Base-by-base conservation (phyloP, 192 early-diverging fungal genomes). In the Entomortierella parvispora region DNA sequence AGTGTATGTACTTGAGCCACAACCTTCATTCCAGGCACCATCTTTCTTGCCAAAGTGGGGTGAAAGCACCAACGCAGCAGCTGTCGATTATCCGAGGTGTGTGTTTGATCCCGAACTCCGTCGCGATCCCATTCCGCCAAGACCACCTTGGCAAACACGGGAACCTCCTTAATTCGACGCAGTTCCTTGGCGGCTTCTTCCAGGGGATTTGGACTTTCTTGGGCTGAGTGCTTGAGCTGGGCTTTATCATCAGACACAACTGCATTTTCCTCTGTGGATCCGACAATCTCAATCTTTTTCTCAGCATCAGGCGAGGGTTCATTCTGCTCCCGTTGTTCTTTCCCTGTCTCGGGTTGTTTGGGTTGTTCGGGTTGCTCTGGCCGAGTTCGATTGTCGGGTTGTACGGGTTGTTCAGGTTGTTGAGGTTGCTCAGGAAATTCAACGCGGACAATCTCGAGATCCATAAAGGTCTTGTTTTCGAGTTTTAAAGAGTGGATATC, bases 61-160 rank as follows among this genome's bases (percentile, higher is more conserved):
- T 68, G 55, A 59, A 77, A 77, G 56, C 64, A 77, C 1, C 58
- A 44, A 14, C 68, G 58, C 17, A 77, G 15, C 47, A 51, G 42
- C 25, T 58, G 47, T 2, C 22, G 37, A 40, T 40, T 40, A 40
- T 12, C 7, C 12, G 5, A 12, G 37, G 5, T 9, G 12, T 40
- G 7, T 40, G 22, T n/a, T 77, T 65, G 48, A 25, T 50, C 51
- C 58, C 52, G 45, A 65, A 60, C 48, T 64, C 51, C 0, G 48
- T 77, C 34, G 63, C 74, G 9, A 47, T 23, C 4, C 54, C 74
- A 50, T 59, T 57, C 28, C 17, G 0, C 1, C 61, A 61, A 4
- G 63, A 10, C 22, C 54, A 61, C 44, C 18, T 37, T 5, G 23
- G 25, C 15, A 7, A 22, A 12, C 7, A 40, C 37, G 37, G 37